phyloP scores from a whole-genome alignment of 2,329 filamentous ascomycete species.

The Mycocentrospora acerina region DNA sequence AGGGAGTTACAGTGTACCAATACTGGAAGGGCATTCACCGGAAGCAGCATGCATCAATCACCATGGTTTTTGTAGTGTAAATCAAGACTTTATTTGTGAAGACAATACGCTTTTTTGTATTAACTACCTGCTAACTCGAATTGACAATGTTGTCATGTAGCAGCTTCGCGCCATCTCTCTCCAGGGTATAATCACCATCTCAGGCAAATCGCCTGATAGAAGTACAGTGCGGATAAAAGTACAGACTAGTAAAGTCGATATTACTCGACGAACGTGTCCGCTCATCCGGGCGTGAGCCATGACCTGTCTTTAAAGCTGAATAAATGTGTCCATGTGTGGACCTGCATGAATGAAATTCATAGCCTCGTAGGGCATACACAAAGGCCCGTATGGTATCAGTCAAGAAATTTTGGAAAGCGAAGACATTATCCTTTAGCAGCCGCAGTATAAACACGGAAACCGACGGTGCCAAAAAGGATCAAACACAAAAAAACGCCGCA shows the following conservation, averaged over 20 bases:
- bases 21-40: not conserved
- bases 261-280: conserved; percentile 22
- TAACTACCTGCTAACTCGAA: conserved; percentile 32
- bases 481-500: conserved; percentile 31
- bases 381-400: conserved; percentile 34
- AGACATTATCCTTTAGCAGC: conserved; percentile 32
- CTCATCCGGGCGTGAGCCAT: conserved; percentile 42
- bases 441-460: conserved; percentile 15
- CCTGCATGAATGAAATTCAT: conserved; percentile 40
- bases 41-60: not conserved
- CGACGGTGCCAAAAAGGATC: conserved; percentile 19
- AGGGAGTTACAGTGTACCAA: not conserved
- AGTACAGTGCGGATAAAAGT: conserved; percentile 46
- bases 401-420: conserved; percentile 34
- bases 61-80: not conserved
- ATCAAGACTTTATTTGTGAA: conserved; percentile 1
- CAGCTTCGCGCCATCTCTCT: conserved; percentile 23
- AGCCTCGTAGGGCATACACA: conserved; percentile 40
- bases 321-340: conserved; percentile 30
- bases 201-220: conserved; percentile 31
- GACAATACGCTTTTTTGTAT: conserved; percentile 38
- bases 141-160: conserved; percentile 31
- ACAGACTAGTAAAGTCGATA: conserved; percentile 35
- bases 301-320: conserved; percentile 34
- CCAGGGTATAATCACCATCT: conserved; percentile 38